These are phyloP conservation scores for Eucalyptus marginata DNA, from an alignment of 345 rosid species.

Conservation along the genomic window DNA sequence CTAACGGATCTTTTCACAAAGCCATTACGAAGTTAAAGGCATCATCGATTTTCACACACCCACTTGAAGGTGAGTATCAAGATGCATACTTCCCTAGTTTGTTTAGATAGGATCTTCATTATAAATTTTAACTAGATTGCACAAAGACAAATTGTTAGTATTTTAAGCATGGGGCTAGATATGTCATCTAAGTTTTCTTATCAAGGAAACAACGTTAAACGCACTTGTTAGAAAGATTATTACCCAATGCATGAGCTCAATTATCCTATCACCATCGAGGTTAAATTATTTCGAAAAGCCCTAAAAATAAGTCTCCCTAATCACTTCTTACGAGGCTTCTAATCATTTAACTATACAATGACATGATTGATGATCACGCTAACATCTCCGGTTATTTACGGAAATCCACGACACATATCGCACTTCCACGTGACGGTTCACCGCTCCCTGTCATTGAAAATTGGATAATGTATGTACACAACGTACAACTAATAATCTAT, in stretches of 20 bases:
- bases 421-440: background rate
- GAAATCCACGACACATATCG: background rate
- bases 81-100: no score
- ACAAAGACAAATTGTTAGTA: background rate
- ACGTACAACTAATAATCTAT: accelerated
- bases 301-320: accelerated
- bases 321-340: background rate
- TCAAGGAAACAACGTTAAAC: accelerated
- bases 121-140: background rate
- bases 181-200: background rate
- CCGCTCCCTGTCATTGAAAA: background rate
- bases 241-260: accelerated
- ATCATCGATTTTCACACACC: background rate
- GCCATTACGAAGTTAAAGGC: background rate
- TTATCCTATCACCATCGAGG: accelerated
- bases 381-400: accelerated
- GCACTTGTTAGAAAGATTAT: background rate
- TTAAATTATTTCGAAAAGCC: no score
- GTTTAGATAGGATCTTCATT: background rate
- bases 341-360: background rate
- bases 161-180: no score
- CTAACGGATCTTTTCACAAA: background rate
- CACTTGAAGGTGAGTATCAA: background rate
- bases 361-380: background rate
- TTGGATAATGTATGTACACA: background rate